A percentile compares a stretch with the other conserved stretches of the same genome.
Evolutionary conservation across 176 grass and related monocot genomes (phyloP).

Genomic region (Calamus simplicifolius): DNA sequence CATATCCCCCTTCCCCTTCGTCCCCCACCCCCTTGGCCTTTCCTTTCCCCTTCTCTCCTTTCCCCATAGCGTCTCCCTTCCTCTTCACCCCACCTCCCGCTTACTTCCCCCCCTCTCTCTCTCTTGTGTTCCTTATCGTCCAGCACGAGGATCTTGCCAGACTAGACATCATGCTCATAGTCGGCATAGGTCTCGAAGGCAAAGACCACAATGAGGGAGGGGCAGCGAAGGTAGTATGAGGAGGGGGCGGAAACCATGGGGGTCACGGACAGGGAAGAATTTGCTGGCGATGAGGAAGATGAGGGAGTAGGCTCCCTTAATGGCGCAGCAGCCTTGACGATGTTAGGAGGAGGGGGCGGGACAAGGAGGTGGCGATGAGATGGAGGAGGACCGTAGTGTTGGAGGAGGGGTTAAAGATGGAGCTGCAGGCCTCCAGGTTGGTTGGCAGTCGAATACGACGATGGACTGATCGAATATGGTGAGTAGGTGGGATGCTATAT

Average conservation of each 20-base stretch:
- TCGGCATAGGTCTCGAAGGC: slow-evolving; percentile 79
- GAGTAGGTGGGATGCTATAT: neutral
- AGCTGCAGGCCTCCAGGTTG: slow-evolving; percentile 57
- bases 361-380: slow-evolving; percentile 69
- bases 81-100: no score
- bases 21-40: no score
- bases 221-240: slow-evolving; percentile 33
- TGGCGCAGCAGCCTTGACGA: slow-evolving; percentile 65
- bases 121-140: slow-evolving; percentile 34
- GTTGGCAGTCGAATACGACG: slow-evolving; percentile 67
- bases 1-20: no score
- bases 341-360: slow-evolving; percentile 67
- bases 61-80: no score
- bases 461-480: slow-evolving; percentile 59
- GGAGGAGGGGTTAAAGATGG: slow-evolving; percentile 85
- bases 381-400: slow-evolving; percentile 95
- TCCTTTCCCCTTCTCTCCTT: no score
- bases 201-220: slow-evolving; percentile 48
- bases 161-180: slow-evolving; percentile 66
- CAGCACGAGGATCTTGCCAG: slow-evolving; percentile 64
- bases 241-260: slow-evolving; percentile 77
- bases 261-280: slow-evolving; percentile 72
- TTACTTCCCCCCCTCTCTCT: no score
- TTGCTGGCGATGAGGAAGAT: slow-evolving; percentile 68
- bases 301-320: slow-evolving; percentile 72